Evolutionary conservation across 345 rosid species (phyloP), one percentile per base, ranked within the genome.

Genomic region (Noccaea caerulescens): DNA sequence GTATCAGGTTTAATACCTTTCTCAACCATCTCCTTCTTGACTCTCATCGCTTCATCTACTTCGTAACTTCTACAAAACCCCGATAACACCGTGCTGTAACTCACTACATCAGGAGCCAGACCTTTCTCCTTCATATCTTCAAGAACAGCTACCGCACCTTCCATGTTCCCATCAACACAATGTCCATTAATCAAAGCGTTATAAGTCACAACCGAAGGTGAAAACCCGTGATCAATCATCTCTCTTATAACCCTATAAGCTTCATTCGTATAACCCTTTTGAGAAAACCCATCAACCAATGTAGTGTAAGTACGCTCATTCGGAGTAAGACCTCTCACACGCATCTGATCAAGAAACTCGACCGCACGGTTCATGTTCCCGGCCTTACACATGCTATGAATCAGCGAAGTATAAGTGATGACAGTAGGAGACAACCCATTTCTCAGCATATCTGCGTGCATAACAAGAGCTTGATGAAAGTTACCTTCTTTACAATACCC

Each of bases 271-370:
- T 68, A 71, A 18, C 98, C 96, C 56, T 70, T 69, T 61, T 88
- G 96, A 0, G 85, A 83, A 78, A 92, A 92, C 49, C 98, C 98
- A 75, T 90, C 83, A 18, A 92, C 82, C 78, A 92, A 66, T 1
- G 98, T 90, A 0, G 96, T 92, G 72, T 84, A 92, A 0, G 98
- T 92, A 68, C 82, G 85, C 74, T 83, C 86, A 66, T 92, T 92
- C 0, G 96, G 98, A 33, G 6, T 30, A 69, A 92, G 93, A 39
- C 90, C 91, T 83, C 98, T 82, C 60, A 73, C 84, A 69, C 69
- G 86, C 96, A 92, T 92, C 82, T 88, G 94, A 79, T 90, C 84
- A 52, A 92, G 79, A 69, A 90, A 85, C 77, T 85, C 95, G 52
- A 79, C 72, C 12, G 98, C 98, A 55, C 96, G 75, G 63, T 83